Conservation (phyloP, 2,329 filamentous ascomycete genomes). For the Fusarium falciforme region DNA sequence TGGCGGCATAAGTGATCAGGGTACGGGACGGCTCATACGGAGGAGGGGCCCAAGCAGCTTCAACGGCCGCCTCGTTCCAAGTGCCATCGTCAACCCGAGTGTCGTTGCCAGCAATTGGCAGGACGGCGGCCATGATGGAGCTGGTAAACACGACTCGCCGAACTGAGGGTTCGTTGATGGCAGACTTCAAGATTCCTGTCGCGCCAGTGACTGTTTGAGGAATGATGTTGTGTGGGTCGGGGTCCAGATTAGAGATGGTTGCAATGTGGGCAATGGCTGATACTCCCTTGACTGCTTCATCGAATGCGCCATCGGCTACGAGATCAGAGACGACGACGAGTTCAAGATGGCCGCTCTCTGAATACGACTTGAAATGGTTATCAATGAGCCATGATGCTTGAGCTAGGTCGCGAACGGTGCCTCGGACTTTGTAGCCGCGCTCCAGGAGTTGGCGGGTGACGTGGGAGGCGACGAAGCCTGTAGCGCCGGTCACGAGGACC, state of each 20-base stretch:
- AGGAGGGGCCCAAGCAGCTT: constrained; percentile 46
- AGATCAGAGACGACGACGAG: constrained; percentile 54
- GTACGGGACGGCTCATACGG: constrained; percentile 34
- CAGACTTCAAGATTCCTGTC: constrained; percentile 54
- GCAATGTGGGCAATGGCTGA: constrained; percentile 60
- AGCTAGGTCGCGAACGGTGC: constrained; percentile 53
- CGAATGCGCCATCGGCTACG: constrained; percentile 49
- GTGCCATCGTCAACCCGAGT: constrained; percentile 35
- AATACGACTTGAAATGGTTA: constrained; percentile 45
- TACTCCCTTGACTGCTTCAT: constrained; percentile 47
- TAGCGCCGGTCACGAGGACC: constrained; percentile 60
- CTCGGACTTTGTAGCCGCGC: constrained; percentile 56
- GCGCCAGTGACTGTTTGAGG: constrained; percentile 50
- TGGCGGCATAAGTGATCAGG: constrained; percentile 43
- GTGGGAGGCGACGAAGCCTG: constrained; percentile 58
- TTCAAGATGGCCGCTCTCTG: constrained; percentile 49
- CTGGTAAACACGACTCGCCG: constrained; percentile 48
- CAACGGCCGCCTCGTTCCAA: constrained; percentile 48
- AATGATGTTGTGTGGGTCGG: constrained; percentile 57
- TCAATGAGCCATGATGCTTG: constrained; percentile 51
- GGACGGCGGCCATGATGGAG: constrained; percentile 30
- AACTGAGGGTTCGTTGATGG: constrained; percentile 52
- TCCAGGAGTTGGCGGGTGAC: constrained; percentile 54
- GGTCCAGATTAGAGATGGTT: constrained; percentile 51
- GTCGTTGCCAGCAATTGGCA: constrained; percentile 4